Conservation (phyloP, 2,329 filamentous ascomycete species). For the Alternaria arbusti region DNA sequence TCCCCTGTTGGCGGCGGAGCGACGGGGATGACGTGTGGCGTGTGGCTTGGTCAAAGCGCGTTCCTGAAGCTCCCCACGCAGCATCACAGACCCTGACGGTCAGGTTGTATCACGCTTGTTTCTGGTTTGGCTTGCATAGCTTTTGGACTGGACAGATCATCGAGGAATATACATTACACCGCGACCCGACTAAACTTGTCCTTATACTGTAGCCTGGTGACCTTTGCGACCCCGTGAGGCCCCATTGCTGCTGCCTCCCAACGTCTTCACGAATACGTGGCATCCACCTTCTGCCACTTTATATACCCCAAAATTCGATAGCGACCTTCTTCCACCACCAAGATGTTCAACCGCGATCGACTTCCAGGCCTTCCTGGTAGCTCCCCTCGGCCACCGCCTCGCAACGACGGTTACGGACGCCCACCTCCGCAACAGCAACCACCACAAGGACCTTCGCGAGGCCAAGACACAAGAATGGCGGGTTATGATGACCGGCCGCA, state of each 20-base stretch:
- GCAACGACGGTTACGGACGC: slow-evolving; percentile 52
- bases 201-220: neutral
- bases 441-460: slow-evolving; percentile 23
- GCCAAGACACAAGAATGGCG: slow-evolving; percentile 40
- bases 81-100: slow-evolving; percentile 1
- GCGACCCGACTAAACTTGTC: neutral
- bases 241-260: slow-evolving; percentile 1
- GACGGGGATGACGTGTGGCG: slow-evolving; percentile 19
- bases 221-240: slow-evolving; percentile 1
- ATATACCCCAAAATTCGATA: neutral
- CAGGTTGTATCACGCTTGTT: neutral
- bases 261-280: neutral
- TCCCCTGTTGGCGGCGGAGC: neutral
- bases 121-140: neutral
- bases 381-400: slow-evolving; percentile 50
- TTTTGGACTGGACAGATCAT: neutral
- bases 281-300: neutral
- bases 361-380: slow-evolving; percentile 55
- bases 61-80: slow-evolving; percentile 2
- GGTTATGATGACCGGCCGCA: slow-evolving; percentile 40
- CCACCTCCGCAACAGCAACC: slow-evolving; percentile 38
- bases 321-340: neutral
- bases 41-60: slow-evolving; percentile 9
- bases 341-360: slow-evolving; percentile 65
- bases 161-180: neutral